Percentiles rank a stretch among this genome's conserved stretches.
These are phyloP conservation scores for Aspergillus novofumigatus DNA, from an alignment of 2,329 filamentous ascomycete species.

Conservation along the genomic window DNA sequence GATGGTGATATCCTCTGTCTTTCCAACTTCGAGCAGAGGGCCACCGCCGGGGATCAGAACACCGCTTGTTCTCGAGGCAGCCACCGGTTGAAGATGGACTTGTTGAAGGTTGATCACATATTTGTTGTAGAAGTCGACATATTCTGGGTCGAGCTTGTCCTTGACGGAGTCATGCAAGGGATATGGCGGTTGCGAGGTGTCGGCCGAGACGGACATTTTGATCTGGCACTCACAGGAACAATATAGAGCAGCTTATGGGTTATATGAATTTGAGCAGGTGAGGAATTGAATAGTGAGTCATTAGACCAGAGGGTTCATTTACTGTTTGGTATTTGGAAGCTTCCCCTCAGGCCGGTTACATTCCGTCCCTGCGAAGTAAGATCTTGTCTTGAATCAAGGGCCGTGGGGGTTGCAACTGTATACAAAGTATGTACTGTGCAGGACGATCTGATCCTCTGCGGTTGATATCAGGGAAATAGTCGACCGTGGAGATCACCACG, in stretches of 20 bases:
- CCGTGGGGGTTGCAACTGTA: not conserved
- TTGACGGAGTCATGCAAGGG: slow-evolving; percentile 47
- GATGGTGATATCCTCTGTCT: slow-evolving; percentile 44
- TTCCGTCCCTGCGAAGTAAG: not conserved
- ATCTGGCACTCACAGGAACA: not conserved
- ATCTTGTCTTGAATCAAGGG: too few relatives aligned
- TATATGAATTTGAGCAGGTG: not conserved
- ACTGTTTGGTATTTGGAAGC: not conserved
- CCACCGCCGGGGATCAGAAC: slow-evolving; percentile 52
- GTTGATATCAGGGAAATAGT: too few relatives aligned
- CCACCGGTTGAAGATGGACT: slow-evolving; percentile 53
- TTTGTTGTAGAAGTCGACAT: slow-evolving; percentile 51
- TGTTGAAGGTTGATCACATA: slow-evolving; percentile 50
- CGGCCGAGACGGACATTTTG: slow-evolving; percentile 15
- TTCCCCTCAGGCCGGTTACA: not conserved
- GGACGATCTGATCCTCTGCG: too few relatives aligned
- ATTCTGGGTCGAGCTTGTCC: slow-evolving; percentile 47
- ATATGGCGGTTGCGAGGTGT: slow-evolving; percentile 37
- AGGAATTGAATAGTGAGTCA: not conserved
- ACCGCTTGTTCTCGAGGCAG: slow-evolving; percentile 48
- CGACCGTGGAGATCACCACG: too few relatives aligned
- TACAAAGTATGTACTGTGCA: too few relatives aligned
- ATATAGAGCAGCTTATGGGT: not conserved
- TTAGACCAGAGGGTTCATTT: not conserved
- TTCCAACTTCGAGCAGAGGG: slow-evolving; percentile 46